Base-by-base conservation (phyloP, 176 grass and related monocot species). In the Tillandsia leiboldiana region DNA sequence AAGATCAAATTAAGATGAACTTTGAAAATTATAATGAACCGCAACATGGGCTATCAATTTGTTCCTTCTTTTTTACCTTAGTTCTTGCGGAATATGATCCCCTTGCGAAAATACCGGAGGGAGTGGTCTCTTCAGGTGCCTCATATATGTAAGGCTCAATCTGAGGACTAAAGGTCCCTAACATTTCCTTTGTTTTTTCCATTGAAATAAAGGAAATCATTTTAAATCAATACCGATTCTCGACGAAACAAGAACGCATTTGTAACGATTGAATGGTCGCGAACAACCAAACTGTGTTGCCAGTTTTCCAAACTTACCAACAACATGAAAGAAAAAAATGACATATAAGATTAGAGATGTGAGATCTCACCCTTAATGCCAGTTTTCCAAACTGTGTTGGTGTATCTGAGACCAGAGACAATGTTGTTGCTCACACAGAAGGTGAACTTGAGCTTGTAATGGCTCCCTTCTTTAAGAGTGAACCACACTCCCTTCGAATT, bases 351-450 rank as follows among this genome's bases (percentile, higher is more conserved):
- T 26, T 20, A 49, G 27, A 23, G 26, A 53, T 26, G 74, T 65
- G 17, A 23, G n/a, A n/a, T 26, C 70, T 26, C 74, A 91, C 95
- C 95, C 75, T 84, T 93, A 70, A 99, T 33, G 18, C 87, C 90
- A 11, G 90, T 88, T 77, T 99, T 99, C 95, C 95, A 99, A 69
- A 99, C 90, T 50, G 84, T 83, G 84, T 90, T 99, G 72, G 90
- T 99, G 87, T 99, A 99, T 13, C 82, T 81, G 54, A 99, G 87
- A 57, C 95, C 95, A 73, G 90, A 90, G 79, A 99, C 95, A 69
- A 99, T 99, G 72, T 99, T 99, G 78, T 88, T 86, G 77, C 48
- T 81, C 77, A 99, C 87, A 62, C 79, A 81, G 75, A 99, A 94
- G 87, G 84, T 81, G 90, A 99, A 99, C 78, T 92, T 99, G 79